phyloP scores from a whole-genome alignment of 2,329 filamentous ascomycete genomes.

The Phyllosticta capitalensis region DNA sequence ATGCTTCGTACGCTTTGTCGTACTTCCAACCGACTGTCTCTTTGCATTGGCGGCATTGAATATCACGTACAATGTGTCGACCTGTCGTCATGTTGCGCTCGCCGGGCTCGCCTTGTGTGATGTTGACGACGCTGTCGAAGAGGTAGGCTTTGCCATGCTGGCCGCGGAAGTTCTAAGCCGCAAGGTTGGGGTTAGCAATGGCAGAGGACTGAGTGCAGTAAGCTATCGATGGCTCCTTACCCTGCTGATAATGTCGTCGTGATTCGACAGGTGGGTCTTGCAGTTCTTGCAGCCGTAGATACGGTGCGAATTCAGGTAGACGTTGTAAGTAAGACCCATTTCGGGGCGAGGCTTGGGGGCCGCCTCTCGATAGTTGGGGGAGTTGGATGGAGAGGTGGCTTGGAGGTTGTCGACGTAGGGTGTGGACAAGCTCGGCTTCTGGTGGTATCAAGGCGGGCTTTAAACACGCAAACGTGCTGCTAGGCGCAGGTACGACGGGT shows the following conservation, averaged over 20 bases:
- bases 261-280: constrained; percentile 91
- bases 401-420: neutral
- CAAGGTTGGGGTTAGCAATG: neutral
- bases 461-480: neutral
- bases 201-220: neutral
- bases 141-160: constrained; percentile 98
- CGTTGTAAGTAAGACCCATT: constrained; percentile 89
- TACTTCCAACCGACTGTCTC: constrained; percentile 98
- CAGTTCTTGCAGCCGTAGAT: constrained; percentile 89
- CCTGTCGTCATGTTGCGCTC: constrained; percentile 99
- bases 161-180: constrained; percentile 80
- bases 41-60: constrained; percentile 81
- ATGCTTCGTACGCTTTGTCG: constrained; percentile 85
- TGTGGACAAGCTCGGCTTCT: neutral
- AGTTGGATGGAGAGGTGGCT: neutral
- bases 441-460: neutral
- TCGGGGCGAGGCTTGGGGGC: neutral
- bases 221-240: constrained; percentile 42
- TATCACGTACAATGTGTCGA: constrained; percentile 87
- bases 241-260: constrained; percentile 90
- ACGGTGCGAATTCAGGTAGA: constrained; percentile 75
- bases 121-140: constrained; percentile 89
- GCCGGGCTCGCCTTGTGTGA: constrained; percentile 69
- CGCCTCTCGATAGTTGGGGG: neutral
- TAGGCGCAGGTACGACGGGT: neutral